phyloP scores from a whole-genome alignment of 768 basidiomycete species.

The Leccinum arenicola region DNA sequence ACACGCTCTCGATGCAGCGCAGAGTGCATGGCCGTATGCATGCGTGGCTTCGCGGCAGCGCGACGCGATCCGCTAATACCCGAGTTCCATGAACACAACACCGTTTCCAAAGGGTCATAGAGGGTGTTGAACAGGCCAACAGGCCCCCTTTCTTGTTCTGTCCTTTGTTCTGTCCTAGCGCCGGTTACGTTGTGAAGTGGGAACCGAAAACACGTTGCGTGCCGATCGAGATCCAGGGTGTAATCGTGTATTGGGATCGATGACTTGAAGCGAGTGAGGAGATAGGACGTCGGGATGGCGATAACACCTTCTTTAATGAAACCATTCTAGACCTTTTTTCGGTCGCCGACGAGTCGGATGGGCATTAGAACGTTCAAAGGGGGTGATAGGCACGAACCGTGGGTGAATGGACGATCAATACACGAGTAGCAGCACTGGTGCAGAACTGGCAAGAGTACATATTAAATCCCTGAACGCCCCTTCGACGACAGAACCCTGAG shows the following conservation, averaged over 20 bases:
- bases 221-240: background rate
- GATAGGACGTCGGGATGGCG: background rate
- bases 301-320: background rate
- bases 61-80: background rate
- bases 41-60: background rate
- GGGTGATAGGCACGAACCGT: background rate
- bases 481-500: background rate
- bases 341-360: background rate
- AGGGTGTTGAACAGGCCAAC: background rate
- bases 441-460: background rate
- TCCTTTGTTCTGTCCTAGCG: background rate
- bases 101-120: background rate
- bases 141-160: background rate
- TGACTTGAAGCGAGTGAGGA: background rate
- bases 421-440: background rate
- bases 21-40: background rate
- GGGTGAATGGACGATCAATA: background rate
- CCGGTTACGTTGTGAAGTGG: background rate
- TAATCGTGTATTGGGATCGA: background rate
- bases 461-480: background rate
- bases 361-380: background rate
- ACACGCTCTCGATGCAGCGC: no score
- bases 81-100: background rate
- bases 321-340: background rate
- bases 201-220: background rate